Percentiles rank a stretch among this genome's conserved stretches.
Evolutionary conservation across 371 early-diverging fungal species (phyloP).

Genomic region (Apophysomyces ossiformis): DNA sequence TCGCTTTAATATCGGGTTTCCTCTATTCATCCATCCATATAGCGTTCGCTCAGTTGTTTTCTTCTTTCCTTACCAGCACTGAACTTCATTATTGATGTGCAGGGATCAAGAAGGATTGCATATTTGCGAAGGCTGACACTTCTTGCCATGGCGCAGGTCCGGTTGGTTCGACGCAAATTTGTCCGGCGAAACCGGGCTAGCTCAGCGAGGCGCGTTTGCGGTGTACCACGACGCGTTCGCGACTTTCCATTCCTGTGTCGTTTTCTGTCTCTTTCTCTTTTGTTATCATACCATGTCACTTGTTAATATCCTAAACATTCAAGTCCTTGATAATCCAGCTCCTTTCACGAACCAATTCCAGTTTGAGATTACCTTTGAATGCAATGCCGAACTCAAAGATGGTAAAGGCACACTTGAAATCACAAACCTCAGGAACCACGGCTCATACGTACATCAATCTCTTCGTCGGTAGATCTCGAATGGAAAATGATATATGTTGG

Average conservation of each 20-base stretch:
- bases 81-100: slow-evolving; percentile 11
- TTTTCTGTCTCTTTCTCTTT: slow-evolving; percentile 16
- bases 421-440: neutral
- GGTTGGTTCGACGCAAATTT: neutral
- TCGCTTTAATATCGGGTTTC: neutral
- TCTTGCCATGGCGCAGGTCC: neutral
- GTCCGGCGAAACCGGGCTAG: neutral
- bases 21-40: neutral
- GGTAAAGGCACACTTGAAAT: slow-evolving; percentile 58
- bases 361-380: slow-evolving; percentile 97
- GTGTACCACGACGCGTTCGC: neutral
- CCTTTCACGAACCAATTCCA: slow-evolving; percentile 80
- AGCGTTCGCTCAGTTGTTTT: neutral
- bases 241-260: slow-evolving; percentile 9
- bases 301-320: slow-evolving; percentile 84
- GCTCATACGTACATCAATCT: neutral
- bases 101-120: slow-evolving; percentile 8
- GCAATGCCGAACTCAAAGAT: slow-evolving; percentile 83
- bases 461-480: slow-evolving; percentile 79
- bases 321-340: slow-evolving; percentile 85
- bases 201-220: neutral
- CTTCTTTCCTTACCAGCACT: slow-evolving; percentile 5
- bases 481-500: slow-evolving; percentile 97
- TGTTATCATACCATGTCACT: slow-evolving; percentile 69
- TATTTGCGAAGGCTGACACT: slow-evolving; percentile 10